Evolutionary conservation across 2,329 filamentous ascomycete genomes (phyloP), one percentile per base, ranked within the genome.

Genomic region (Aspergillus fijiensis): DNA sequence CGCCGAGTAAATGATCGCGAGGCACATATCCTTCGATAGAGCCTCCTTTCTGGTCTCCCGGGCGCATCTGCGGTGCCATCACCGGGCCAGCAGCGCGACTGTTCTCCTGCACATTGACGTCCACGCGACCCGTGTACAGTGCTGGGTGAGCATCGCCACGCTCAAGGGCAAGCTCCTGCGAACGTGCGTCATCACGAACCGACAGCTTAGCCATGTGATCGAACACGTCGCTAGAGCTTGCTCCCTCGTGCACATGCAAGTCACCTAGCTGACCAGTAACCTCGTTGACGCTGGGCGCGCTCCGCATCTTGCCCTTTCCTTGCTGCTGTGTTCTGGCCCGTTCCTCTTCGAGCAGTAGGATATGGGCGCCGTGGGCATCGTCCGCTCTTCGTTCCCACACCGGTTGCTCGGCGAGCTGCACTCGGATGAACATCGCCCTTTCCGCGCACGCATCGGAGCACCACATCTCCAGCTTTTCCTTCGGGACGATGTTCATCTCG

Each of bases 401-500:
- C 0, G 92, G 91, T 63, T 89, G 88, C 71, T 95, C 90, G 65
- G 85, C 89, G 45, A 98, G 84, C 80, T 99, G 95, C 25, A 96
- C 90, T 70, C 92, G 91, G 67, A 98, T 83, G 75, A 92, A 96
- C 65, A 96, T 81, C 2, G 91, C 92, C 52, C 91, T 84, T 65
- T 86, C 85, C 2, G 90, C 90, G 77, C 95, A 99, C 45, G 82
- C 82, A 57, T 88, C 82, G 0, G 88, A 91, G 76, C 95, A 99
- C 91, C 92, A 99, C 76, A 88, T 89, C 77, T 95, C 91, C 16
- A 93, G 76, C 70, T 91, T 87, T 65, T 87, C 85, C 56, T 84
- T 85, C 60, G 86, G 84, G 27, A 96, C 87, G 51, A 96, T 89
- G 64, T 81, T 80, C 65, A 85, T 78, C 49, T 80, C 80, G 63